Conservation (phyloP, 441 rosid genomes). For the Eruca vesicaria region DNA sequence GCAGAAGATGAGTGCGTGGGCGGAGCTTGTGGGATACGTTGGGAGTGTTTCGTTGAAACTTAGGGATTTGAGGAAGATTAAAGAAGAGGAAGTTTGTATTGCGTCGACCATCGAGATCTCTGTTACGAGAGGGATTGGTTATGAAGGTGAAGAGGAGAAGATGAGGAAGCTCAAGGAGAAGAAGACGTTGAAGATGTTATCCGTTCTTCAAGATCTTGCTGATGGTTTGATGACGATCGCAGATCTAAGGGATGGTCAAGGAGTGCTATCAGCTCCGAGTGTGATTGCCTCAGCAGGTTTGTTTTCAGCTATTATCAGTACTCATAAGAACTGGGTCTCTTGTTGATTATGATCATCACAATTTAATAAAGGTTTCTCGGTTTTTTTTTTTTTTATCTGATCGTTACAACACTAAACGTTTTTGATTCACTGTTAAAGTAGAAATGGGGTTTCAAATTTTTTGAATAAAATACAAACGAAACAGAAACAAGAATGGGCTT, state of each 20-base stretch:
- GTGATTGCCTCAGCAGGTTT: slow-evolving; percentile 72
- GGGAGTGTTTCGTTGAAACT: slow-evolving; percentile 72
- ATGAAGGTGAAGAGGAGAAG: slow-evolving; percentile 47
- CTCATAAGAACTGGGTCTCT: slow-evolving; percentile 89
- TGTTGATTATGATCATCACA: slow-evolving; percentile 29
- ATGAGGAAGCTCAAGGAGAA: slow-evolving; percentile 62
- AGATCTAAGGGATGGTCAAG: slow-evolving; percentile 71
- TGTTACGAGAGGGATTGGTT: slow-evolving; percentile 44
- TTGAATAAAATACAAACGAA: not conserved
- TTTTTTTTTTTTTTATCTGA: too few species aligned
- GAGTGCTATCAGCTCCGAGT: slow-evolving; percentile 53
- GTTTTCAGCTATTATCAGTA: slow-evolving; percentile 81
- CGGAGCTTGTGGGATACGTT: slow-evolving; percentile 72
- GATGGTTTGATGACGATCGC: slow-evolving; percentile 83
- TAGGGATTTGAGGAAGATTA: slow-evolving; percentile 67
- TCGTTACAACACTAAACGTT: not conserved
- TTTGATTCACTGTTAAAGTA: not conserved
- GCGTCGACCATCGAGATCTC: slow-evolving; percentile 54
- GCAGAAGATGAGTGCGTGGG: slow-evolving; percentile 79
- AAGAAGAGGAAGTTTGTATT: slow-evolving; percentile 53
- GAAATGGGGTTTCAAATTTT: not conserved
- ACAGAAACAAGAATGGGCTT: not conserved
- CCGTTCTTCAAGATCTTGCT: slow-evolving; percentile 79
- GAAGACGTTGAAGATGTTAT: slow-evolving; percentile 68
- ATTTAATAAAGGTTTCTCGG: not conserved